Conservation (phyloP, 345 rosid species). For the Mercurialis annua region DNA sequence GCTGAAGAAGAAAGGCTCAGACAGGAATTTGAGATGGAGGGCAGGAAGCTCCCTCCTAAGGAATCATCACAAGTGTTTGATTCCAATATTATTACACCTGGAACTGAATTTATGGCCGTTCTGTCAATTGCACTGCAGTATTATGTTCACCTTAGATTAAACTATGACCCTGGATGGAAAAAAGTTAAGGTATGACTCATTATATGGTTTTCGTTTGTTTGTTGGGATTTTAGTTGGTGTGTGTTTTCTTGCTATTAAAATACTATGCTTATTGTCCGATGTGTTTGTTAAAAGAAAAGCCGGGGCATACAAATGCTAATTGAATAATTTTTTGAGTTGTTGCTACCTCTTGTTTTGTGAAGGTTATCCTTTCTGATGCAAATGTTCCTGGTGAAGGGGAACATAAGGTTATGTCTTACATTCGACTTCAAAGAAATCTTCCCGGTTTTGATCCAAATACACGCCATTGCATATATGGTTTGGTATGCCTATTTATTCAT, state of each 20-base stretch:
- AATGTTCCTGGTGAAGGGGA: slow-evolving; percentile 99
- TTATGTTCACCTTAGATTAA: slow-evolving; percentile 73
- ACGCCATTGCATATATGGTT: slow-evolving; percentile 87
- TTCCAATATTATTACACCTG: slow-evolving; percentile 94
- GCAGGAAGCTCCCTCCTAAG: slow-evolving; percentile 78
- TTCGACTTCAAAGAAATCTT: slow-evolving; percentile 87
- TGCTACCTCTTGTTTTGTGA: slow-evolving; percentile 29
- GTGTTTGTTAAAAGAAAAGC: not conserved
- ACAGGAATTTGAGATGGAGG: slow-evolving; percentile 80
- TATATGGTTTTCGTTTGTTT: not conserved
- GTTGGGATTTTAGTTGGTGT: not conserved
- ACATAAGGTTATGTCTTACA: slow-evolving; percentile 87
- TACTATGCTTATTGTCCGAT: not conserved
- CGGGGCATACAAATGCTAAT: not conserved
- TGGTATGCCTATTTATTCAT: slow-evolving; percentile 59
- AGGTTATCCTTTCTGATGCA: slow-evolving; percentile 98
- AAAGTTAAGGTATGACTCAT: slow-evolving; percentile 59
- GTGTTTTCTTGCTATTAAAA: not conserved
- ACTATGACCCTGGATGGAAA: slow-evolving; percentile 96
- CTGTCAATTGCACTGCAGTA: slow-evolving; percentile 83
- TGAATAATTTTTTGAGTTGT: not conserved
- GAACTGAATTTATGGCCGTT: slow-evolving; percentile 87
- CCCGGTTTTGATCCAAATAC: slow-evolving; percentile 89
- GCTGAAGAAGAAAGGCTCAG: slow-evolving; percentile 80
- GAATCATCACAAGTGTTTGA: slow-evolving; percentile 61